Percentiles rank a stretch among this genome's conserved stretches.
Conservation (phyloP, 257 asterid species). For the Anisodus tanguticus region DNA sequence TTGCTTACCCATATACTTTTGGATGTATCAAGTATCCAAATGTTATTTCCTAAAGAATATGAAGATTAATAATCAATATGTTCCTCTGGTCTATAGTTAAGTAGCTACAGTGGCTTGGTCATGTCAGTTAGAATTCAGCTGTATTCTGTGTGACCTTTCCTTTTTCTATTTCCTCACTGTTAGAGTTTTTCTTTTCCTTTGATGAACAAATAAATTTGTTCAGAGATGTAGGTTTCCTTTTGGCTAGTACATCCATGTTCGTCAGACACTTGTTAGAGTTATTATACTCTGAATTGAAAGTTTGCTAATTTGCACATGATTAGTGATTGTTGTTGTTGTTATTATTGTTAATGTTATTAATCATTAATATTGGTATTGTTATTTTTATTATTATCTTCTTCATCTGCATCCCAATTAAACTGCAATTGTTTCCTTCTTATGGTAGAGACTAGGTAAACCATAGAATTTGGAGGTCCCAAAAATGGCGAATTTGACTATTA, state of each 20-base stretch:
- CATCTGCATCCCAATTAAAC: constrained; percentile 22
- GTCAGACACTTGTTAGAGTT: not conserved
- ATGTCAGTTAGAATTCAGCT: not conserved
- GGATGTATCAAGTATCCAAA: not conserved
- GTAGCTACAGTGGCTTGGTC: not conserved
- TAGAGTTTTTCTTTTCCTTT: not conserved
- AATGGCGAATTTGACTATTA: constrained; percentile 61
- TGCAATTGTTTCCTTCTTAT: constrained; percentile 34
- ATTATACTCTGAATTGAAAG: not conserved
- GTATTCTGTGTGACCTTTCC: not conserved
- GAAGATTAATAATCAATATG: not conserved
- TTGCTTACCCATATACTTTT: not conserved
- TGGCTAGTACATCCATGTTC: not conserved
- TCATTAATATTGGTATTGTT: not conserved
- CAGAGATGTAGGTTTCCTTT: constrained; percentile 22
- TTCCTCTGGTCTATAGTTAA: not conserved
- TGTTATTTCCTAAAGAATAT: not conserved
- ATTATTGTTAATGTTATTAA: not conserved
- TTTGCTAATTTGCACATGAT: not conserved
- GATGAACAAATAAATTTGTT: not conserved
- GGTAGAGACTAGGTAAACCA: constrained; percentile 29
- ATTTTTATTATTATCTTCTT: constrained; percentile 16
- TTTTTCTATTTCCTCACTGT: constrained; percentile 19
- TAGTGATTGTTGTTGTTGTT: not conserved
- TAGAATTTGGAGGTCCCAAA: constrained; percentile 15